These are phyloP conservation scores for Populus trichocarpa DNA, from an alignment of 441 rosid genomes.

Conservation along the genomic window DNA sequence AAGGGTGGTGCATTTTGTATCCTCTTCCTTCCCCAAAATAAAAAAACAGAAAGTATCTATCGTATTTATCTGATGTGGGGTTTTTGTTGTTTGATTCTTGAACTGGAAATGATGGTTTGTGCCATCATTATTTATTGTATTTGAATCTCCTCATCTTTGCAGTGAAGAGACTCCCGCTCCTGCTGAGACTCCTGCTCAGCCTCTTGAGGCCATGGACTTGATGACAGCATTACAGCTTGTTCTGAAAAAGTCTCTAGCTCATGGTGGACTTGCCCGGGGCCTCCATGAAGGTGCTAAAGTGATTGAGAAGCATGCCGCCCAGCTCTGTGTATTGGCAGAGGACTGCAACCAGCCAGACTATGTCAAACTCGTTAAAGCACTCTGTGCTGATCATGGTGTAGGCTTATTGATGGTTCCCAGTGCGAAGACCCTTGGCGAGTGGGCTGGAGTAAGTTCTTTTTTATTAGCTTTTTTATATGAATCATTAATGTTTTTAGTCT, in stretches of 20 bases:
- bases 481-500: not conserved
- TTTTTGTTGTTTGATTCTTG: constrained; percentile 5
- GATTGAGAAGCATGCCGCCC: constrained; percentile 75
- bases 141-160: too few relatives aligned
- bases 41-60: not conserved
- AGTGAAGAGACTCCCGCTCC: constrained; percentile 52
- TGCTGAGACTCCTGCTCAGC: constrained; percentile 32
- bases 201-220: constrained; percentile 66
- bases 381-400: constrained; percentile 72
- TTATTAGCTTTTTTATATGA: too few relatives aligned
- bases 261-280: constrained; percentile 83
- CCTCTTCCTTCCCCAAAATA: not conserved
- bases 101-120: too few relatives aligned
- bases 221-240: too few relatives aligned
- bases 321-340: constrained; percentile 78
- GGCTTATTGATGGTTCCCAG: constrained; percentile 64
- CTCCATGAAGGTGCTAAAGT: constrained; percentile 82
- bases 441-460: constrained; percentile 53
- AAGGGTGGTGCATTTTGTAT: not conserved
- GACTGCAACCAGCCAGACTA: constrained; percentile 91
- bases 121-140: too few relatives aligned
- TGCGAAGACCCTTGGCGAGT: constrained; percentile 87
- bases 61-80: not conserved
- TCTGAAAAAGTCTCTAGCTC: constrained; percentile 51
- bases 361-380: constrained; percentile 77